Percentiles rank a stretch among this genome's conserved stretches.
These are phyloP conservation scores for Aspergillus phoenicis DNA, from an alignment of 2,329 filamentous ascomycete species.

Conservation along the genomic window DNA sequence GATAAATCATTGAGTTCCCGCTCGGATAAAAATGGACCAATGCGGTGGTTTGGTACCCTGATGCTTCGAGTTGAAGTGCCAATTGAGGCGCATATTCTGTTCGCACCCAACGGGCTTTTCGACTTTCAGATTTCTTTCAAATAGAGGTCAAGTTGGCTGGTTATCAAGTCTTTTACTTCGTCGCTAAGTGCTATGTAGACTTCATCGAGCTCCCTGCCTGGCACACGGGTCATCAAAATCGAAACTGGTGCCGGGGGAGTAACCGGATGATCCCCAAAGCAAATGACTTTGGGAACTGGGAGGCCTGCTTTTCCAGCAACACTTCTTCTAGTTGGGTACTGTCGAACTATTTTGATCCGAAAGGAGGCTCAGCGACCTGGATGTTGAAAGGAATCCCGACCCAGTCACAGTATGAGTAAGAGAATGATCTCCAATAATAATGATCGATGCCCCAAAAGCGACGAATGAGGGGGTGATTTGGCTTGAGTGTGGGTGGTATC, in stretches of 20 bases:
- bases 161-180: background rate
- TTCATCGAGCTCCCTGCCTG: slow-evolving; percentile 23
- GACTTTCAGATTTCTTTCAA: background rate
- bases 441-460: slow-evolving; percentile 37
- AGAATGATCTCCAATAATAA: slow-evolving; percentile 31
- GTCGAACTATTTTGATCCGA: slow-evolving; percentile 45
- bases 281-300: slow-evolving; percentile 38
- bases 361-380: slow-evolving; percentile 38
- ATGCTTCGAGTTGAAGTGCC: background rate
- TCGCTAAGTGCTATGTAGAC: background rate
- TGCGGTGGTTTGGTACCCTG: background rate
- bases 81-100: background rate
- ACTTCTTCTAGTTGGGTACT: slow-evolving; percentile 41
- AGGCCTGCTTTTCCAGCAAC: slow-evolving; percentile 36
- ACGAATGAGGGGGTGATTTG: slow-evolving; percentile 21
- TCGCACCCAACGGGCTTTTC: background rate
- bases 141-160: background rate
- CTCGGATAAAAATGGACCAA: background rate
- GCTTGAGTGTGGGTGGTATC: slow-evolving; percentile 26
- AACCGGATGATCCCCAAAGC: slow-evolving; percentile 36
- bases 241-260: slow-evolving; percentile 26
- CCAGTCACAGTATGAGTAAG: slow-evolving; percentile 35
- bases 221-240: slow-evolving; percentile 48
- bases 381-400: slow-evolving; percentile 28
- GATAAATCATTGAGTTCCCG: background rate